Conservation (phyloP, 495 filamentous ascomycete genomes). For the Lichina pygmaea region DNA sequence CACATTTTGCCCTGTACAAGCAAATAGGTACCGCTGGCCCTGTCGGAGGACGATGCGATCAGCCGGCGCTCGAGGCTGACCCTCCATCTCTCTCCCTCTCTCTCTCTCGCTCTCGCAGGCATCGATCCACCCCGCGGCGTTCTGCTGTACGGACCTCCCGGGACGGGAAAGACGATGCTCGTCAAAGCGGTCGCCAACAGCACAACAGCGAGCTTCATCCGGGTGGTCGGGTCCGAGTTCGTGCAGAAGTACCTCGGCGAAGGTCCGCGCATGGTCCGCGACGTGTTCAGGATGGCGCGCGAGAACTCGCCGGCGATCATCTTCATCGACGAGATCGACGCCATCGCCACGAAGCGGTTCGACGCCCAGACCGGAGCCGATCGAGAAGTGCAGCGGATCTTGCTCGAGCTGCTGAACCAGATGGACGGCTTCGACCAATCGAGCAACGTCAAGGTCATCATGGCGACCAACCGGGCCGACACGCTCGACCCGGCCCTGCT, state of each 20-base stretch:
- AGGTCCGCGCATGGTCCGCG: slow-evolving; percentile 92
- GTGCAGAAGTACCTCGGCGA: slow-evolving; percentile 97
- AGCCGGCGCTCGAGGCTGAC: no score
- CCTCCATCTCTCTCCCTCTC: background rate
- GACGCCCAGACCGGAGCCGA: slow-evolving; percentile 95
- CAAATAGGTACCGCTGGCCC: slow-evolving; percentile 39
- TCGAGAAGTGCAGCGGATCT: slow-evolving; percentile 90
- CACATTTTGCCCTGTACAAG: slow-evolving; percentile 93
- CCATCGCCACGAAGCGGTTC: slow-evolving; percentile 96
- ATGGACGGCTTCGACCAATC: slow-evolving; percentile 99
- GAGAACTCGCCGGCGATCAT: slow-evolving; percentile 97
- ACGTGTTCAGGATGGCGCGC: slow-evolving; percentile 96
- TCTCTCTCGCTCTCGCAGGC: slow-evolving; percentile 18
- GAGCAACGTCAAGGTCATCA: slow-evolving; percentile 97
- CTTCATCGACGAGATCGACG: slow-evolving; percentile 98
- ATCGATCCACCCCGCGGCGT: slow-evolving; percentile 96
- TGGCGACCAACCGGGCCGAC: slow-evolving; percentile 96
- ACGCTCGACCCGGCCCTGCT: slow-evolving; percentile 86
- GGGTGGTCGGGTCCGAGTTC: slow-evolving; percentile 92
- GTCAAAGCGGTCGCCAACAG: slow-evolving; percentile 97
- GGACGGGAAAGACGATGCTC: slow-evolving; percentile 96
- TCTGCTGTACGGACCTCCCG: slow-evolving; percentile 82
- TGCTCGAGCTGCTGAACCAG: slow-evolving; percentile 91
- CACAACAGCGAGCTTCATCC: slow-evolving; percentile 94
- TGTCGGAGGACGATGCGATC: no score